A percentile compares a stretch with the other conserved stretches of the same genome.
These are phyloP conservation scores for Cyclotella choctawhatcheeana DNA, from an alignment of 108 stramenopile genomes.

Conservation along the genomic window DNA sequence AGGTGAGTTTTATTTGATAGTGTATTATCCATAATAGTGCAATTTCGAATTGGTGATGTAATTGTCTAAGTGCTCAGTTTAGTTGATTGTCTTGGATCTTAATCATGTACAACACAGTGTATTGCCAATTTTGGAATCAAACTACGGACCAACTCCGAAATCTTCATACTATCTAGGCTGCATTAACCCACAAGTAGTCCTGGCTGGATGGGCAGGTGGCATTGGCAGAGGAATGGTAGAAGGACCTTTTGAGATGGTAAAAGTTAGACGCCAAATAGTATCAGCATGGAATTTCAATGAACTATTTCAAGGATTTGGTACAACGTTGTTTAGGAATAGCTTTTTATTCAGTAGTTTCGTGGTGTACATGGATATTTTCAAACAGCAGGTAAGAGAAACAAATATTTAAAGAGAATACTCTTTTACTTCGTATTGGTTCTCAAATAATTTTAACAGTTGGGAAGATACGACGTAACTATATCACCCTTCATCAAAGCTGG, in stretches of 20 bases:
- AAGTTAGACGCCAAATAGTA: constrained; percentile 76
- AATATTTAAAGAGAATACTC: neutral
- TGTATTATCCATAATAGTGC: too few relatives aligned
- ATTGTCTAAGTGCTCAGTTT: too few relatives aligned
- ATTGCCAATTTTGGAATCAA: constrained; percentile 49
- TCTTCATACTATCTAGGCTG: constrained; percentile 47
- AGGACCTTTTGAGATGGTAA: constrained; percentile 83
- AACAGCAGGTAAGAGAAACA: constrained; percentile 54
- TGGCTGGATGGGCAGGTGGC: constrained; percentile 82
- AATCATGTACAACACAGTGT: constrained; percentile 15
- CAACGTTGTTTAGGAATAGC: constrained; percentile 76
- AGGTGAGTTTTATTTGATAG: constrained; percentile 20
- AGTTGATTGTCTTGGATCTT: too few relatives aligned
- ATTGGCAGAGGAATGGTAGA: constrained; percentile 83
- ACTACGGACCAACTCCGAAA: constrained; percentile 25
- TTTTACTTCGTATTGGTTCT: neutral
- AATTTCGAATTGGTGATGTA: too few relatives aligned
- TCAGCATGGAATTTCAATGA: constrained; percentile 58
- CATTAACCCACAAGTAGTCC: constrained; percentile 71
- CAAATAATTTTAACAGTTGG: constrained; percentile 4
- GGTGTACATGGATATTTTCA: constrained; percentile 76
- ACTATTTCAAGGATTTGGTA: constrained; percentile 69
- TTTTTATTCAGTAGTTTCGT: constrained; percentile 73
- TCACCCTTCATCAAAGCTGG: constrained; percentile 74
- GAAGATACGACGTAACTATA: neutral